A percentile compares a stretch with the other conserved stretches of the same genome.
These are phyloP conservation scores for Falciphora oryzae DNA, from an alignment of 2,329 filamentous ascomycete species.

Conservation along the genomic window DNA sequence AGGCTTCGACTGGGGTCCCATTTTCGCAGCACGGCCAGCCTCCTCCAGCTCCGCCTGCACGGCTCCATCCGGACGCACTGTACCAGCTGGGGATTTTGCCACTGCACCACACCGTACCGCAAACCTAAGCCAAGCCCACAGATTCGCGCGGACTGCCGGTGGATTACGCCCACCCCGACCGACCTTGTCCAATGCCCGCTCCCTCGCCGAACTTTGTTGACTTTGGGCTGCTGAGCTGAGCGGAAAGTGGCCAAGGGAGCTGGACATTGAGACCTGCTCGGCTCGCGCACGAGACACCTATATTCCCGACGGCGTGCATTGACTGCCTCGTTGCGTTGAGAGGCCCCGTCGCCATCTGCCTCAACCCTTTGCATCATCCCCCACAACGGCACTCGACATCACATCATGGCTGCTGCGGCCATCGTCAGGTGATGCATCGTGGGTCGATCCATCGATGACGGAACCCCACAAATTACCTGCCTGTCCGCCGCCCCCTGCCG, in stretches of 20 bases:
- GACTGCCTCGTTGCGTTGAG: not conserved
- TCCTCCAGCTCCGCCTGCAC: too few relatives aligned
- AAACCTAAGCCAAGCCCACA: not conserved
- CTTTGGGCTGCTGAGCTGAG: not conserved
- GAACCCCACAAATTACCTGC: conserved; percentile 7
- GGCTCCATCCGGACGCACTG: not conserved
- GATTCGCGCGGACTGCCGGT: not conserved
- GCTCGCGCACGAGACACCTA: not conserved
- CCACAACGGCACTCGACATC: not conserved
- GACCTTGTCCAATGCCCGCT: not conserved
- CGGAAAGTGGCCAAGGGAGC: too few relatives aligned
- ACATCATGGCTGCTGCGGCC: conserved; percentile 4
- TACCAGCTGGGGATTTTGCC: not conserved
- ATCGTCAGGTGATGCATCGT: conserved; percentile 4
- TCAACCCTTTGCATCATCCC: not conserved
- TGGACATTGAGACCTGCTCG: not conserved
- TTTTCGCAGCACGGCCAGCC: too few relatives aligned
- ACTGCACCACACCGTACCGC: not conserved
- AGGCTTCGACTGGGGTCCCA: too few relatives aligned
- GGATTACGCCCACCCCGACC: not conserved
- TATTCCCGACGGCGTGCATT: not conserved
- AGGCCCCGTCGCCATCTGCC: not conserved
- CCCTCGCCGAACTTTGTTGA: not conserved
- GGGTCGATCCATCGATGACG: conserved; percentile 7
- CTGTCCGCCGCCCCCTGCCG: not conserved